Evolutionary conservation across 169 alveolate genomes (phyloP).

Genomic region (Eimeria falciformis): DNA sequence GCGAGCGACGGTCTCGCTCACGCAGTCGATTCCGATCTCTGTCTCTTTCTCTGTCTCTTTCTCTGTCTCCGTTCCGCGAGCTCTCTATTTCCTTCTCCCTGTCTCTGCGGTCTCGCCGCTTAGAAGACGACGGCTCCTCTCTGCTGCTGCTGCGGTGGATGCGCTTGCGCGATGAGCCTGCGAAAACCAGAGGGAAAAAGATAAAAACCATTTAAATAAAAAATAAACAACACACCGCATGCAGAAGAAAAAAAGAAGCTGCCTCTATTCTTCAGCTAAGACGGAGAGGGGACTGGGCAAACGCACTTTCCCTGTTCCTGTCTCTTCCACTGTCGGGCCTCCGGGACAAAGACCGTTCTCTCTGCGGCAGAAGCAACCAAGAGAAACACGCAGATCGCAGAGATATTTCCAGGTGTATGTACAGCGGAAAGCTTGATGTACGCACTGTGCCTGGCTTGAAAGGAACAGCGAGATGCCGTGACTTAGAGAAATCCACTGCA

Average conservation of each 20-base stretch:
- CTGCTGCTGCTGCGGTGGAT: slow-evolving; percentile 29
- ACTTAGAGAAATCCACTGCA: too few species aligned
- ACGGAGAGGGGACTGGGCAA: background rate
- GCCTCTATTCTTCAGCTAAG: too few species aligned
- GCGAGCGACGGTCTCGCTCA: background rate
- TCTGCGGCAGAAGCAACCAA: too few species aligned
- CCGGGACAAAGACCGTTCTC: background rate
- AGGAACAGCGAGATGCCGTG: too few species aligned
- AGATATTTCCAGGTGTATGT: background rate
- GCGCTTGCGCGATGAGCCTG: slow-evolving; percentile 24
- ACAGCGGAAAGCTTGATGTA: too few species aligned
- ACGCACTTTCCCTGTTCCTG: background rate
- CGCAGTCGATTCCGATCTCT: background rate
- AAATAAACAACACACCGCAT: too few species aligned
- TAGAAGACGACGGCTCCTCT: background rate
- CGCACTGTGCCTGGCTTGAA: too few species aligned
- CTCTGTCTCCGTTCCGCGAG: background rate
- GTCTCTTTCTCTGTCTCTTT: slow-evolving; percentile 7
- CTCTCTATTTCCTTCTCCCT: background rate
- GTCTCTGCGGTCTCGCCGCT: slow-evolving; percentile 13
- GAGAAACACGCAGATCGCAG: too few species aligned
- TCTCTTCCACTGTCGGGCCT: background rate
- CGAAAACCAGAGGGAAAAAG: background rate
- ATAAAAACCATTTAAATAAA: too few species aligned
- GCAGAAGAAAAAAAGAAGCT: too few species aligned